A percentile compares a stretch with the other conserved stretches of the same genome.
Conservation (phyloP, 495 filamentous ascomycete species). For the Xanthoparmelia taractica region DNA sequence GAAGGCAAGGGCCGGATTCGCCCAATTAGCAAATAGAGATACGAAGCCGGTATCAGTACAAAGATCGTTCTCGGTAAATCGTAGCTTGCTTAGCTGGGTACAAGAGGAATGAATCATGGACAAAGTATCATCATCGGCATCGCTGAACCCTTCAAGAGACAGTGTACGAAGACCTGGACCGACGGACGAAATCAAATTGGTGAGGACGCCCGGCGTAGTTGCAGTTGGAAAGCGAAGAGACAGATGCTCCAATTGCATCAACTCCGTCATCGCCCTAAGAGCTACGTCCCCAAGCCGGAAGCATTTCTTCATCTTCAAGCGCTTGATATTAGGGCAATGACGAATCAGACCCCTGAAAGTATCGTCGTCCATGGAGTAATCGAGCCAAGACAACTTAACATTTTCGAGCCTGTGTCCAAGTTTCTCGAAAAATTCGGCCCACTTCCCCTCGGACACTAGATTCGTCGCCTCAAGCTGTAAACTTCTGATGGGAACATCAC, state of each 20-base stretch:
- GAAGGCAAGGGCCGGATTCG: slow-evolving; percentile 58
- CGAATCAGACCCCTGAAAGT: slow-evolving; percentile 48
- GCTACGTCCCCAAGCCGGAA: slow-evolving; percentile 41
- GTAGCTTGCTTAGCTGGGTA: slow-evolving; percentile 59
- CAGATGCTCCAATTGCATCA: slow-evolving; percentile 60
- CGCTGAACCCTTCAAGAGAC: slow-evolving; percentile 54
- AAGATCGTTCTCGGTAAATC: slow-evolving; percentile 64
- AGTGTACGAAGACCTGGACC: slow-evolving; percentile 61
- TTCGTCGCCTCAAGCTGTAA: slow-evolving; percentile 71
- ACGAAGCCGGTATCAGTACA: slow-evolving; percentile 64
- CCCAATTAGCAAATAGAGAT: slow-evolving; percentile 66
- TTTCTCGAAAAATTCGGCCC: slow-evolving; percentile 55
- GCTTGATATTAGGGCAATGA: slow-evolving; percentile 55
- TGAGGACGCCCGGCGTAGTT: slow-evolving; percentile 48
- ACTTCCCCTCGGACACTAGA: slow-evolving; percentile 62
- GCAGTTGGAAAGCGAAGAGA: slow-evolving; percentile 55
- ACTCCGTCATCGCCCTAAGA: slow-evolving; percentile 45
- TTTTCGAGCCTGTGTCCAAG: slow-evolving; percentile 55
- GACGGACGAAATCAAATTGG: slow-evolving; percentile 49
- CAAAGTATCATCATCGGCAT: slow-evolving; percentile 54
- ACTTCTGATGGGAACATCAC: slow-evolving; percentile 52
- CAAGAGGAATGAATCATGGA: slow-evolving; percentile 61
- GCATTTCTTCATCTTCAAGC: slow-evolving; percentile 64
- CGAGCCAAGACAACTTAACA: slow-evolving; percentile 59
- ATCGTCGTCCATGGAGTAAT: slow-evolving; percentile 66